These are phyloP conservation scores for Rhizoclosmatium globosum DNA, from an alignment of 192 early-diverging fungal species.

Conservation along the genomic window DNA sequence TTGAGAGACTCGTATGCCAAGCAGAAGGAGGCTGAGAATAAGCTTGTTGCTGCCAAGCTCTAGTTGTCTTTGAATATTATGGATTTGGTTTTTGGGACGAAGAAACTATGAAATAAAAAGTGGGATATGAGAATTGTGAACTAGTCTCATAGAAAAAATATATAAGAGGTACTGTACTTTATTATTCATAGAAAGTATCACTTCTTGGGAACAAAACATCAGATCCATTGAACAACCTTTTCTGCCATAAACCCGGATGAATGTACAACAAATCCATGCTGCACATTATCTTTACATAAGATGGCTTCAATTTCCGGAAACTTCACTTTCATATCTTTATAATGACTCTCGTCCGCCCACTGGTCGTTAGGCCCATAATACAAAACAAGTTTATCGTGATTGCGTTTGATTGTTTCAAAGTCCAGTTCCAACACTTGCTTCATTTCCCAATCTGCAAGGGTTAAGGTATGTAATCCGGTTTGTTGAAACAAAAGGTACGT, in stretches of 20 bases:
- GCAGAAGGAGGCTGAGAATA: conserved; percentile 30
- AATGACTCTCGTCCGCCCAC: conserved; percentile 79
- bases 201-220: too few relatives aligned
- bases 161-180: too few relatives aligned
- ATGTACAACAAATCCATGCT: conserved; percentile 85
- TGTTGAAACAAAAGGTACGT: conserved; percentile 66
- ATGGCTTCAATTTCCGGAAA: conserved; percentile 65
- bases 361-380: conserved; percentile 80
- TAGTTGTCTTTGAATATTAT: too few relatives aligned
- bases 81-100: too few relatives aligned
- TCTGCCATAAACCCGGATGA: conserved; percentile 55
- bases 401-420: conserved; percentile 62
- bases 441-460: conserved; percentile 81
- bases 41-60: conserved; percentile 1
- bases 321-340: conserved; percentile 66
- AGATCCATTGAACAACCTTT: conserved; percentile 42
- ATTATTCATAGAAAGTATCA: too few relatives aligned
- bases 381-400: conserved; percentile 73
- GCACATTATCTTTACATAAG: conserved; percentile 73
- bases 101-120: too few relatives aligned
- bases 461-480: conserved; percentile 61
- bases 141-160: too few relatives aligned
- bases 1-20: conserved; percentile 38
- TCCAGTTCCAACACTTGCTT: conserved; percentile 70
- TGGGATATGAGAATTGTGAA: too few relatives aligned